phyloP scores from a whole-genome alignment of 129 eudicot species.

The Flaveria linearis region DNA sequence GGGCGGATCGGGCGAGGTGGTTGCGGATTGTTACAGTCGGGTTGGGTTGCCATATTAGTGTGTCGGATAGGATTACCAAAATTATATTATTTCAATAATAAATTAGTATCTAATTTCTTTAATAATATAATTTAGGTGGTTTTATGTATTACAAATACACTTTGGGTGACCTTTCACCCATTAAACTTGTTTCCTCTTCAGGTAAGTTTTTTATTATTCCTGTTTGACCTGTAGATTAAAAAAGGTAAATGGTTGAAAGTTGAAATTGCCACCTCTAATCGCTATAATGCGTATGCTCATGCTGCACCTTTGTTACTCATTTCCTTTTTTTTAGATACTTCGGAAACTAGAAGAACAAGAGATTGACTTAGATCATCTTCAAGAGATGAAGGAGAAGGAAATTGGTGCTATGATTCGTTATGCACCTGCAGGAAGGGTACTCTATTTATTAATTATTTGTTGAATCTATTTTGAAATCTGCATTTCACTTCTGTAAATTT shows the following conservation, averaged over 20 bases:
- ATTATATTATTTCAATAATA: not conserved
- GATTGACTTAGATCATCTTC: slow-evolving; percentile 76
- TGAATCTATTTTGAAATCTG: slow-evolving; percentile 14
- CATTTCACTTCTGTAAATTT: not conserved
- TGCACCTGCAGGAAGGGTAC: slow-evolving; percentile 96
- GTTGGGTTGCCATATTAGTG: not conserved
- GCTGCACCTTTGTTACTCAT: slow-evolving; percentile 24
- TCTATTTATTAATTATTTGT: slow-evolving; percentile 3
- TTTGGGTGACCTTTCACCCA: not conserved
- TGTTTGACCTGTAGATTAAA: too few species aligned
- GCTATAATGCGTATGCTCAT: not conserved
- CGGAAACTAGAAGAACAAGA: slow-evolving; percentile 96
- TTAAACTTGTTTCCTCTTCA: not conserved
- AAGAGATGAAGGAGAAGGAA: slow-evolving; percentile 89
- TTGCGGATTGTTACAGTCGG: too few species aligned
- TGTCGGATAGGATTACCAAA: slow-evolving; percentile 11
- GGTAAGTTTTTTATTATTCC: not conserved
- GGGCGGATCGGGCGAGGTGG: not conserved
- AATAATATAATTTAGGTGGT: not conserved
- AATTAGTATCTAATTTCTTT: not conserved
- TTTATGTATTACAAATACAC: not conserved
- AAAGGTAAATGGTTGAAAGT: slow-evolving; percentile 12
- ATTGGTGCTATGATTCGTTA: slow-evolving; percentile 94
- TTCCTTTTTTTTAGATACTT: slow-evolving; percentile 55
- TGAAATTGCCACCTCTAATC: slow-evolving; percentile 8